Conservation (phyloP, 768 basidiomycete species). For the Hysterangium stoloniferum region DNA sequence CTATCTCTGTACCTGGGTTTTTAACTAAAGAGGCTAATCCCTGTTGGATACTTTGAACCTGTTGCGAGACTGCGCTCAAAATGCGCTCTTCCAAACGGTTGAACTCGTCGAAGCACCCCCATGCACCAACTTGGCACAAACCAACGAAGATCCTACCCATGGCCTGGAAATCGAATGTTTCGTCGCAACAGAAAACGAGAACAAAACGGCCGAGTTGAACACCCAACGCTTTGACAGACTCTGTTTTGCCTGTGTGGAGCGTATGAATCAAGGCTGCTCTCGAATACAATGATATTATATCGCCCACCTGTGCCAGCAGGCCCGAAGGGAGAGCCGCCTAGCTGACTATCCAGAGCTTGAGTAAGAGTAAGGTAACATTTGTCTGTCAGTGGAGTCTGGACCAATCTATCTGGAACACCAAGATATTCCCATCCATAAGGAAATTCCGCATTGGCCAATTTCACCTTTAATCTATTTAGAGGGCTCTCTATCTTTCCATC, state of each 20-base stretch:
- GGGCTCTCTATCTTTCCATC: slow-evolving; percentile 65
- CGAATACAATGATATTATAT: slow-evolving; percentile 1
- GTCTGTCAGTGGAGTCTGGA: slow-evolving; percentile 97
- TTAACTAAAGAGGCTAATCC: slow-evolving; percentile 77
- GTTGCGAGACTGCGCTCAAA: slow-evolving; percentile 95
- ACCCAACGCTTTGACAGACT: slow-evolving; percentile 97
- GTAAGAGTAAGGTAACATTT: slow-evolving; percentile 94
- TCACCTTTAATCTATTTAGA: slow-evolving; percentile 71
- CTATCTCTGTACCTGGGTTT: slow-evolving; percentile 86
- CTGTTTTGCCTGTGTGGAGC: slow-evolving; percentile 92
- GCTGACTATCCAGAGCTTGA: slow-evolving; percentile 88
- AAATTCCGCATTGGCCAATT: slow-evolving; percentile 86
- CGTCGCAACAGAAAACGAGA: slow-evolving; percentile 99
- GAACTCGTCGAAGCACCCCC: slow-evolving; percentile 98
- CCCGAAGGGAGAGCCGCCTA: slow-evolving; percentile 96
- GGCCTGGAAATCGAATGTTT: slow-evolving; percentile 98
- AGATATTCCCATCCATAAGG: slow-evolving; percentile 99
- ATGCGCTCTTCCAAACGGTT: slow-evolving; percentile 98
- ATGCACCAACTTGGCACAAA: slow-evolving; percentile 97
- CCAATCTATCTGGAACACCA: slow-evolving; percentile 92
- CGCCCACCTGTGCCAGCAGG: slow-evolving; percentile 88
- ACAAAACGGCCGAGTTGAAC: slow-evolving; percentile 97
- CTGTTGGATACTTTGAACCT: slow-evolving; percentile 97
- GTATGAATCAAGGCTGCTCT: slow-evolving; percentile 12
- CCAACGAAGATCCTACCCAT: slow-evolving; percentile 99